Base-by-base conservation (phyloP, 257 asterid genomes). In the Solanum bukasovii region DNA sequence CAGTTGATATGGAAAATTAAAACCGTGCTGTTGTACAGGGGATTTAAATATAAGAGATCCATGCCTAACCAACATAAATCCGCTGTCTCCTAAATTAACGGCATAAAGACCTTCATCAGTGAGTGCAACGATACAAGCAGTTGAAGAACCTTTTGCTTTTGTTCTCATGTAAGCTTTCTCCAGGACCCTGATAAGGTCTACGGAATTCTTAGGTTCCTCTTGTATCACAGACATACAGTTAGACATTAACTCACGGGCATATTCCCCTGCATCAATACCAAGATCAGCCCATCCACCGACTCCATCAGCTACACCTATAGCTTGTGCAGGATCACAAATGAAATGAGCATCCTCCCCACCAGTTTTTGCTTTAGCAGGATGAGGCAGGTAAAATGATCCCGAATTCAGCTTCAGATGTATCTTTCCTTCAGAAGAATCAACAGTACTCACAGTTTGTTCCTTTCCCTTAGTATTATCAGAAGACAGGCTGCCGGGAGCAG, bases 301-400 rank as follows among this genome's bases (percentile, higher is more conserved):
- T 25, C 85, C 85, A 79, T 79, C 85, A 44, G 85, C 85, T 44
- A 79, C 67, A 44, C 85, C 85, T 79, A 79, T 79, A 5, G 88
- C 59, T n/a, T 85, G 87, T 12, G 40, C 23, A 8, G 37, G 71
- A 10, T 1, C 44, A 31, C 42, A 59, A 5, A 88, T 78, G 12
- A 88, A 84, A 33, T 74, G 59, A 42, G 90, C 90, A 67, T 88
- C 90, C 25, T 88, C 88, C 13, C 90, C 90, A 38, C 31, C 23
- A 29, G 86, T 73, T 5, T 63, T 88, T 29, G 9, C 13, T 16
- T 38, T n/a, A 23, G 70, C 77, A 8, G 82, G 81, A 29, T 88
- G 86, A 6, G 88, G 82, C 29, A 84, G 72, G 29, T 59, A 84
- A 37, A 42, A 27, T 3, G 77, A 84, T 3, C 87, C 87, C 4